Evolutionary conservation across 2,329 filamentous ascomycete species (phyloP).

Genomic region (Xylaria sp.): DNA sequence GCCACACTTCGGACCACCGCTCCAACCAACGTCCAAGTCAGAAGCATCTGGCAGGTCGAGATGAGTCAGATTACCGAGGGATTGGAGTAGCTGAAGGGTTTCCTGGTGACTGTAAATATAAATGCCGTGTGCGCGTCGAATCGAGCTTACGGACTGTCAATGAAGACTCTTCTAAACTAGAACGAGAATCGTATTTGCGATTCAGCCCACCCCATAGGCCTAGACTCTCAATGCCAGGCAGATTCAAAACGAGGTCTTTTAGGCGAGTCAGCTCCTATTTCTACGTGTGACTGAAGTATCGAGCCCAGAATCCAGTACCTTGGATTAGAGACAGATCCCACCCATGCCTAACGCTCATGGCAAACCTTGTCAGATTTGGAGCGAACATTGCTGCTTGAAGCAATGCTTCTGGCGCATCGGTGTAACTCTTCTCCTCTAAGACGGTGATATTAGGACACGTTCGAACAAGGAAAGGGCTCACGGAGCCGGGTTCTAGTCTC

Average conservation of each 20-base stretch:
- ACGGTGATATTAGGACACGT: constrained; percentile 24
- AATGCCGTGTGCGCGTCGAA: background rate
- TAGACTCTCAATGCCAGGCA: constrained; percentile 21
- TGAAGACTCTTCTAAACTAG: background rate
- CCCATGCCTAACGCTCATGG: background rate
- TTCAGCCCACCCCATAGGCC: constrained; percentile 6
- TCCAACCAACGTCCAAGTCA: constrained; percentile 17
- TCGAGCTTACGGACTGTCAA: constrained; percentile 3
- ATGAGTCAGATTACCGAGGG: constrained; percentile 29
- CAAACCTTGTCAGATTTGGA: constrained; percentile 20
- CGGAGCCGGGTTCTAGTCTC: constrained; percentile 1
- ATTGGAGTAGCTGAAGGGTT: constrained; percentile 5
- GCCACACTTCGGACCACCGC: constrained; percentile 19
- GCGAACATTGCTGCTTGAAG: constrained; percentile 9
- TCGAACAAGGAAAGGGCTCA: constrained; percentile 20
- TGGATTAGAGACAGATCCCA: constrained; percentile 8
- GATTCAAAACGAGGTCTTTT: constrained; percentile 13
- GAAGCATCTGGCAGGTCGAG: constrained; percentile 18
- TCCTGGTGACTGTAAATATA: constrained; percentile 18
- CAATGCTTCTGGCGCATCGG: background rate
- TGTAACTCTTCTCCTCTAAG: background rate
- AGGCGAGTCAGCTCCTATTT: background rate
- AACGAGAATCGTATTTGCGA: background rate
- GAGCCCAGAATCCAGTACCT: constrained; percentile 3
- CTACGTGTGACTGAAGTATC: background rate